Percentiles rank a stretch among this genome's conserved stretches.
These are phyloP conservation scores for Solanum megistacrolobum DNA, from an alignment of 257 asterid genomes.

Conservation along the genomic window DNA sequence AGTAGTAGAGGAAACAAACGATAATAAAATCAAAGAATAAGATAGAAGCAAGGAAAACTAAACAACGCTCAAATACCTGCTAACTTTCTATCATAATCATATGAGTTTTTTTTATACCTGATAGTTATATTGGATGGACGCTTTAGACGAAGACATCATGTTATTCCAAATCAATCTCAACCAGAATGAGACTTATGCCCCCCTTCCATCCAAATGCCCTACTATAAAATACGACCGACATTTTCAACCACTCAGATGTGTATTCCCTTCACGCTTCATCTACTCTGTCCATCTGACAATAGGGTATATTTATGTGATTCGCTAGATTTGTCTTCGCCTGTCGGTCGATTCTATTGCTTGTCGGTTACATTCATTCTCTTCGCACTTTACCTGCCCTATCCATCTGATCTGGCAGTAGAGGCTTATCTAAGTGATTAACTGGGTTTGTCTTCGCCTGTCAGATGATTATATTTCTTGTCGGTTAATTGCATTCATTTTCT, in stretches of 20 bases:
- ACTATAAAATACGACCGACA: background rate
- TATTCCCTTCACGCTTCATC: background rate
- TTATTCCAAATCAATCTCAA: background rate
- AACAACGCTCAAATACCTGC: background rate
- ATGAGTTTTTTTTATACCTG: background rate
- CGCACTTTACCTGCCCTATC: background rate
- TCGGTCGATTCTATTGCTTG: background rate
- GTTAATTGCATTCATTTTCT: background rate
- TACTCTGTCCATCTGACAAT: background rate
- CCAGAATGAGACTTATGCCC: background rate
- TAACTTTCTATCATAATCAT: background rate
- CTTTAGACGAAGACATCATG: background rate
- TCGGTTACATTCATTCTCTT: background rate
- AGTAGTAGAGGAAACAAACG: background rate
- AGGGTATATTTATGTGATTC: background rate
- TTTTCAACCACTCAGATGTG: background rate
- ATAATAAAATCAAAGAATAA: background rate
- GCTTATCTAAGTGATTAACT: background rate
- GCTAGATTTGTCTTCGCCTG: background rate
- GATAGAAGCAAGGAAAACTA: background rate
- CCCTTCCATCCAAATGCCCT: background rate
- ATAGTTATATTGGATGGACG: background rate
- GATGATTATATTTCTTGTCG: background rate
- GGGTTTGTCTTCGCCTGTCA: background rate
- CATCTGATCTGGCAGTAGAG: background rate